These are phyloP conservation scores for Sclerospora graminicola DNA, from an alignment of 352 stramenopile species.

Conservation along the genomic window DNA sequence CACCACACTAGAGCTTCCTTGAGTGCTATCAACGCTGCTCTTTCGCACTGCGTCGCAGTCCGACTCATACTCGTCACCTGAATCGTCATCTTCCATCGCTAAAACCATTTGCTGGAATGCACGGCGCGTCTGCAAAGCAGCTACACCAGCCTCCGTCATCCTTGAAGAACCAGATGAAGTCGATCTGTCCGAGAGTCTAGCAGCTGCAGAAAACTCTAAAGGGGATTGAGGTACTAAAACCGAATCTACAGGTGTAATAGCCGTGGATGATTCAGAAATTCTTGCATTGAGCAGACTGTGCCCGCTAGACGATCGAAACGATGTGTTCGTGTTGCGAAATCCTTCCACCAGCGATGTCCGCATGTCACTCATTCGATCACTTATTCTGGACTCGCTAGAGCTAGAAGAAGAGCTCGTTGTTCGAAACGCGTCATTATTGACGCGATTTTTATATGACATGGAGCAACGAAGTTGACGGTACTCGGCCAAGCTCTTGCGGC, in stretches of 20 bases:
- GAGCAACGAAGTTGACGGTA: constrained; percentile 74
- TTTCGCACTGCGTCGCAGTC: constrained; percentile 22
- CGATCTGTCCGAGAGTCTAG: constrained; percentile 6
- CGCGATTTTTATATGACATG: constrained; percentile 83
- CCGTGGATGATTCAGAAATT: constrained; percentile 22
- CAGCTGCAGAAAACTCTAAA: background rate
- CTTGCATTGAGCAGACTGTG: constrained; percentile 18
- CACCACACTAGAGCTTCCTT: constrained; percentile 27
- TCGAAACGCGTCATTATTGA: constrained; percentile 23
- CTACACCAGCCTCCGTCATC: constrained; percentile 57
- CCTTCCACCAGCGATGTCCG: constrained; percentile 18
- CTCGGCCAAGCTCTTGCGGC: constrained; percentile 44
- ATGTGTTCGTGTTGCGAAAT: constrained; percentile 19
- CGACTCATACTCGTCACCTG: constrained; percentile 46
- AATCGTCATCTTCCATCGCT: constrained; percentile 71
- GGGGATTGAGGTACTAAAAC: background rate
- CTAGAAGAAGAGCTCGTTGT: constrained; percentile 13
- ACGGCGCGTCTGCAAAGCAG: constrained; percentile 62
- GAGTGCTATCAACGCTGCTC: constrained; percentile 16
- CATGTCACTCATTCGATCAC: constrained; percentile 24
- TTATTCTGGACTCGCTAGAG: constrained; percentile 16
- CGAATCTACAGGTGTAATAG: constrained; percentile 6
- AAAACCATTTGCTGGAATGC: constrained; percentile 81
- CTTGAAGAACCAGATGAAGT: constrained; percentile 6
- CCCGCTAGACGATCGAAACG: constrained; percentile 11